Evolutionary conservation across 176 grass and related monocot genomes (phyloP).

Genomic region (Leersia perrieri): DNA sequence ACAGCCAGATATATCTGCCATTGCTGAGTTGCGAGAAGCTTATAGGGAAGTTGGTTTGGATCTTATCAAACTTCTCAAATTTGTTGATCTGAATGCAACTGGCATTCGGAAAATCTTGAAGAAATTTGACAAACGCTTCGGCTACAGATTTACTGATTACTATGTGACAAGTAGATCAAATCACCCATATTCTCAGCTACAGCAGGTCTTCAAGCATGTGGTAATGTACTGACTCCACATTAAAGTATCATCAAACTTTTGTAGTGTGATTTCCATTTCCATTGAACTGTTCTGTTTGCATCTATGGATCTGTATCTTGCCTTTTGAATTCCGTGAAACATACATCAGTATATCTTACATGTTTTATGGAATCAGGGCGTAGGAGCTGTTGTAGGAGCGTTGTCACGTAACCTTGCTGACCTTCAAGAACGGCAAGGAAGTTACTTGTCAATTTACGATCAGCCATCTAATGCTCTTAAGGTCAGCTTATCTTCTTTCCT

Average conservation of each 20-base stretch:
- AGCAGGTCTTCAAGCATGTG: slow-evolving; percentile 99
- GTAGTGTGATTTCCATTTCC: neutral
- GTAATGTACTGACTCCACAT: slow-evolving; percentile 51
- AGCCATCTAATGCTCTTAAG: slow-evolving; percentile 72
- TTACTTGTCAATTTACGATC: slow-evolving; percentile 93
- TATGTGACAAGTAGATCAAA: slow-evolving; percentile 94
- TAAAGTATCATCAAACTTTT: neutral
- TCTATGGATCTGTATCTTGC: neutral
- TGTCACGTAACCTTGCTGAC: slow-evolving; percentile 83
- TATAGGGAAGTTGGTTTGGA: slow-evolving; percentile 83
- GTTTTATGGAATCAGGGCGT: slow-evolving; percentile 58
- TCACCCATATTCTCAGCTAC: slow-evolving; percentile 97
- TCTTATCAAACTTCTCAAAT: slow-evolving; percentile 97
- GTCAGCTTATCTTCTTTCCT: slow-evolving; percentile 37
- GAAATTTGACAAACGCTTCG: slow-evolving; percentile 97
- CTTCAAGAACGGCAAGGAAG: slow-evolving; percentile 78
- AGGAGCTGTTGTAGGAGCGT: slow-evolving; percentile 82
- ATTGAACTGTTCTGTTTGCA: neutral
- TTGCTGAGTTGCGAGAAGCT: slow-evolving; percentile 75
- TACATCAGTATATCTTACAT: slow-evolving; percentile 30
- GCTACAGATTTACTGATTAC: slow-evolving; percentile 97
- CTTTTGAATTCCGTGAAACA: neutral
- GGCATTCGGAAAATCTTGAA: slow-evolving; percentile 98
- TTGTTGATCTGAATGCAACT: slow-evolving; percentile 95
- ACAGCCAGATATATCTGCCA: slow-evolving; percentile 89